Conservation (phyloP, 2,329 filamentous ascomycete species). For the Aspergillus arachidicola region DNA sequence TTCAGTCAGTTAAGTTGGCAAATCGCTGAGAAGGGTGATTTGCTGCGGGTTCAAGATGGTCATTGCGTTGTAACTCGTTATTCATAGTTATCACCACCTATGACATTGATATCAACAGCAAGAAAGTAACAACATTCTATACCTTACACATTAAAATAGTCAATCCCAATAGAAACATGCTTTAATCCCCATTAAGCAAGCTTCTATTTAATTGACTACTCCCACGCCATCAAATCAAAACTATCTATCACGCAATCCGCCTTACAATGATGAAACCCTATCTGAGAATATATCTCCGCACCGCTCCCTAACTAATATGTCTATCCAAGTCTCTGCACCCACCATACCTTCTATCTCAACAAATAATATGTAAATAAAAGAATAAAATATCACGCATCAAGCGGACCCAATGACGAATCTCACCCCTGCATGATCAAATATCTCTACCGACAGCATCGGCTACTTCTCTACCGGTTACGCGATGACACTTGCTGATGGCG, state of each 20-base stretch:
- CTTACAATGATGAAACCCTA: slow-evolving; percentile 9
- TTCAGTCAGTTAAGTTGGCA: no score
- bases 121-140: no score
- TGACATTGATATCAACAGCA: no score
- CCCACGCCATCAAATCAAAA: neutral
- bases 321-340: neutral
- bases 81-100: no score
- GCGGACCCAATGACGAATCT: slow-evolving; percentile 28
- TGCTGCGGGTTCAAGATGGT: no score
- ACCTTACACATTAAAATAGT: no score
- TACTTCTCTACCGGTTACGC: slow-evolving; percentile 8
- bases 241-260: slow-evolving; percentile 14
- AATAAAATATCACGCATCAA: slow-evolving; percentile 15
- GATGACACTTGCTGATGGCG: slow-evolving; percentile 18
- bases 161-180: no score
- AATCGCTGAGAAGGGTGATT: no score
- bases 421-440: neutral
- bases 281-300: neutral
- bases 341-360: neutral
- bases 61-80: no score
- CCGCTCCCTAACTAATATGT: neutral
- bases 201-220: no score
- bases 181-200: neutral
- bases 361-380: neutral
- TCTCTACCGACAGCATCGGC: neutral